Percentiles rank a stretch among this genome's conserved stretches.
Conservation (phyloP, 1,284 basidiomycete species). For the Ganoderma leucocontextum region DNA sequence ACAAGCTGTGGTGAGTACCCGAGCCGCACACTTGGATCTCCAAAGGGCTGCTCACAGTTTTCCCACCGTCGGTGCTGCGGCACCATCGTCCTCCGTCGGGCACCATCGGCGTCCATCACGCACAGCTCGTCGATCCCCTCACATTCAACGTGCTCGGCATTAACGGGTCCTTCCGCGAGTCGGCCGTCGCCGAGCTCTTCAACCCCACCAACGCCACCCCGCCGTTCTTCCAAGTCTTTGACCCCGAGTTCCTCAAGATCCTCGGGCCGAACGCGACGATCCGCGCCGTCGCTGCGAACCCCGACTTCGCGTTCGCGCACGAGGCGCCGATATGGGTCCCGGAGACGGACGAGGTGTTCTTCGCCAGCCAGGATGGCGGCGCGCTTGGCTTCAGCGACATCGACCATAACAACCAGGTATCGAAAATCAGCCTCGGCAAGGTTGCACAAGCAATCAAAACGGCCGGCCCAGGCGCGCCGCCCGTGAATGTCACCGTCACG, state of each 20-base stretch:
- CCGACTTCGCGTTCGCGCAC: constrained; percentile 74
- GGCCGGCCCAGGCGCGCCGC: constrained; percentile 41
- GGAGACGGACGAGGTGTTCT: constrained; percentile 65
- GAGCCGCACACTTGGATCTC: background rate
- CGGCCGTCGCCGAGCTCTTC: constrained; percentile 39
- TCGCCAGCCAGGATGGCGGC: constrained; percentile 57
- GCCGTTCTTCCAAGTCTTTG: constrained; percentile 77
- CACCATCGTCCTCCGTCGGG: background rate
- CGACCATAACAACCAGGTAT: constrained; percentile 52
- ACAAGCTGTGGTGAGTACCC: constrained; percentile 36
- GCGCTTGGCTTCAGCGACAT: constrained; percentile 52
- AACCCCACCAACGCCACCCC: constrained; percentile 53
- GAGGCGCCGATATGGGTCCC: constrained; percentile 75
- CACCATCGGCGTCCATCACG: background rate
- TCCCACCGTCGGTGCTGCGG: background rate
- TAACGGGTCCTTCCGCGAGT: constrained; percentile 42
- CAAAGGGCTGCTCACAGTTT: constrained; percentile 9
- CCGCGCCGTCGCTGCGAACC: constrained; percentile 62
- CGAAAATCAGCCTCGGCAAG: constrained; percentile 47
- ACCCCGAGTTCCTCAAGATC: constrained; percentile 63
- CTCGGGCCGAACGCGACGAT: constrained; percentile 68
- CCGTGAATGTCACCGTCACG: constrained; percentile 63
- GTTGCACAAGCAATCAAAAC: constrained; percentile 40
- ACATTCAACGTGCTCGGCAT: constrained; percentile 43
- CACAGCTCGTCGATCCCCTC: constrained; percentile 42